Evolutionary conservation across 495 filamentous ascomycete genomes (phyloP), one percentile per base, ranked within the genome.

Genomic region (Podospora sp.): DNA sequence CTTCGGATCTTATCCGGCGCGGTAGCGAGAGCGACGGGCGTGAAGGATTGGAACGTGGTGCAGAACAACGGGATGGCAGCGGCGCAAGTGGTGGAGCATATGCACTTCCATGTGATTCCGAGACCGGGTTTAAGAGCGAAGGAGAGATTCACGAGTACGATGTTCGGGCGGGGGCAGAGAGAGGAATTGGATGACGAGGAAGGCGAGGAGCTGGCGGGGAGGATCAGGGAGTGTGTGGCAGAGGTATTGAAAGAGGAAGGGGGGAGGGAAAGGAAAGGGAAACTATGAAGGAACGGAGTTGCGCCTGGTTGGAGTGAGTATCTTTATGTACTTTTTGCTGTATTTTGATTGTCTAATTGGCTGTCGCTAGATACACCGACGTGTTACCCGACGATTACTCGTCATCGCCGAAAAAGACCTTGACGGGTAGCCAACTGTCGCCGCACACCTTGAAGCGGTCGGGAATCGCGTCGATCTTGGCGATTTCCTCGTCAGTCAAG

Each of bases 51-150:
- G 89, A 98, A 98, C 78, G 85, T 97, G 22, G 91, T 97, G 67
- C 93, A 97, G 81, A 98, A 98, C 78, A 98, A 97, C 77, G 94
- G 94, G 2, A 87, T 86, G 0, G 82, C 90, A 25, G 94, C 94
- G 12, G 93, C 93, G 7, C 94, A 98, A 79, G 91, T 94, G 24
- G 92, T 98, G 1, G 88, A 89, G 22, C 94, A 97, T 77, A 89
- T 94, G 6, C 94, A 97, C 76, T 97, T 93, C 77, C 94, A 98
- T 69, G 84, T 98, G 26, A 94, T 97, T 53, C 94, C 94, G 2
- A 79, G 94, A 26, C 84, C 86, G 26, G 83, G 84, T 75, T 69
- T 86, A 35, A 72, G 81, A 72, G 76, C 74, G 50, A 70, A 79
- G 77, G 77, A 85, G 81, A 77, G 80, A 68, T 89, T 87, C 76